Evolutionary conservation across 495 filamentous ascomycete genomes (phyloP).

Genomic region (Penicillium odoratum): DNA sequence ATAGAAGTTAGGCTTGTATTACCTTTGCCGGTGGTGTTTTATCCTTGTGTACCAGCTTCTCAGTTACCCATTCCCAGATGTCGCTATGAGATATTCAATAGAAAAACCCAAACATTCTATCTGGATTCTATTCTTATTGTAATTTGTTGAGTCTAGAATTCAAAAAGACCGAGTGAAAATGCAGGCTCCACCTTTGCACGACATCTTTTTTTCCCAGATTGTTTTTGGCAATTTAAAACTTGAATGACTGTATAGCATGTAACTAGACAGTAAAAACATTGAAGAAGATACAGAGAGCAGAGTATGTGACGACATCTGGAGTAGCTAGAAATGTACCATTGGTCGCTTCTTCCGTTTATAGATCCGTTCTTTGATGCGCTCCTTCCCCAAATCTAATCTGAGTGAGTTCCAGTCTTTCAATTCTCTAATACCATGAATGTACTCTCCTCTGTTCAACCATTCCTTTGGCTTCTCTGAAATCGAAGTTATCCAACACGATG

Average conservation of each 20-base stretch:
- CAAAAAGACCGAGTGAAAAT: neutral
- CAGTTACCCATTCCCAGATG: constrained; percentile 3
- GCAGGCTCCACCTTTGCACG: no score
- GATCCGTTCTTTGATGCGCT: neutral
- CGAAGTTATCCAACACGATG: neutral
- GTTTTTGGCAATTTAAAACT: no score
- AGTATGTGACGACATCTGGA: no score
- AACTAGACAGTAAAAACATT: no score
- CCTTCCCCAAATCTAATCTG: neutral
- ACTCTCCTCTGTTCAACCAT: no score
- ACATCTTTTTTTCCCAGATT: no score
- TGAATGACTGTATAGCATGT: no score
- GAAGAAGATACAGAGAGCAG: no score
- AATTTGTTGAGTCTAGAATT: neutral
- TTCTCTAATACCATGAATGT: no score
- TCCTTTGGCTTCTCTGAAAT: no score
- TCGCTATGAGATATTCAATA: constrained; percentile 5
- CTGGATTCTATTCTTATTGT: neutral
- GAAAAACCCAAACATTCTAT: neutral
- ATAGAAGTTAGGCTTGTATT: constrained; percentile 12
- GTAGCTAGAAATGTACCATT: neutral
- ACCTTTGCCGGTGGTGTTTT: constrained; percentile 2
- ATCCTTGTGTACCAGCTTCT: constrained; percentile 1
- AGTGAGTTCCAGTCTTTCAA: no score
- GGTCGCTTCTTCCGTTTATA: neutral